Base-by-base conservation (phyloP, 2,329 filamentous ascomycete genomes). In the Stagonosporopsis rhizophila region DNA sequence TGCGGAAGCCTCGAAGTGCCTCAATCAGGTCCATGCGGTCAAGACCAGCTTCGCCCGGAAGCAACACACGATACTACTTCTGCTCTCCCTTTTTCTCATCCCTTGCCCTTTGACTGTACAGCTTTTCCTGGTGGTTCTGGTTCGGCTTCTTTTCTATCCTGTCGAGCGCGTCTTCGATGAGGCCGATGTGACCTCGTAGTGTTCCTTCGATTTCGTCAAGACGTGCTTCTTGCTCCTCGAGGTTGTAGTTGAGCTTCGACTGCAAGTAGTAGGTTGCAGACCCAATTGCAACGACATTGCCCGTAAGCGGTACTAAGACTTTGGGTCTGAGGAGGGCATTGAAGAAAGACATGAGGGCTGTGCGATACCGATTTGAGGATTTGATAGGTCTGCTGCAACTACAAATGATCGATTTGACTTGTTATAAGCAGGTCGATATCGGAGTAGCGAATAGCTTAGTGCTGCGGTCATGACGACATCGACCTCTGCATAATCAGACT, bases 161-260 rank as follows among this genome's bases (percentile, higher is more conserved):
- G 56, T 81, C 78, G 20, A 81, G 59, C 6, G 75, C 69, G 32
- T 81, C 79, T 58, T 82, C 79, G 38, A 81, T 81, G 17, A 81
- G 45, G 1, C 78, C 79, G 55, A 81, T 80, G 53, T 81, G 79
- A 2, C 79, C 79, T 53, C 79, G 62, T 32, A 81, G 56, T 14
- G 79, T 82, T 6, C 80, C 79, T 61, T 82, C 79, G 2, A 82
- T 71, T 52, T 81, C 79, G 47, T 81, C 79, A 61, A 80, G 73
- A 9, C 79, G 75, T 3, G 80, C 79, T 68, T 82, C 80, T 61
- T 80, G 75, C 58, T 82, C 79, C 67, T 80, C 75, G 4, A 79
- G 72, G 52, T 79, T 80, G 67, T 77, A 76, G 25, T 75, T 67
- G 49, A 79, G 75, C 52, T 74, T 75, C 1, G 69, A 70, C 52